Evolutionary conservation across 148 eudicot genomes (phyloP), one percentile per base, ranked within the genome.

Genomic region (Rhododendron kiyosumense): DNA sequence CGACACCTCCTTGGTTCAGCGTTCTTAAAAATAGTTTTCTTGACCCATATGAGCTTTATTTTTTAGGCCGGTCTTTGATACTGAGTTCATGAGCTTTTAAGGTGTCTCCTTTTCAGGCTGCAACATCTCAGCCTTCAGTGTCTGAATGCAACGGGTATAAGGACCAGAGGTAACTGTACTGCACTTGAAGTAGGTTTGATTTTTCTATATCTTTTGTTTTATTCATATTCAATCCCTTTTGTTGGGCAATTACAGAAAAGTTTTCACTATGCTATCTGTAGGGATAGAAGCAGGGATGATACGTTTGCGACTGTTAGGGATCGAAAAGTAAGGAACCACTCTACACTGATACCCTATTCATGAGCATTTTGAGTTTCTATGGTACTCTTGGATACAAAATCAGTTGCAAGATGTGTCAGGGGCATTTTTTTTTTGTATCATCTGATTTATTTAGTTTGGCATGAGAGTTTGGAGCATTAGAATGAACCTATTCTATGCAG

Each of bases 271-370:
- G 43, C 18, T 86, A 65, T 83, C 34, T 88, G 86, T 84, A 92
- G 96, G 85, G 91, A 86, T 43, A 91, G 90, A 84, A 87, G 79
- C 65, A 87, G 81, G 87, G 91, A 91, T 69, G 94, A 92, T 49
- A 77, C 34, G 28, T 85, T 89, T 49, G 85, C 81, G 36, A 86
- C 89, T 28, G 85, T 92, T 43, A 88, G 90, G 86, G 93, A 94
- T 85, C 91, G 96, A 83, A 91, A 94, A 91, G 96, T 94, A 87
- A 85, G 89, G 75, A 59, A 43, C n/a, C 43, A 59, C 14, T 75
- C 49, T 73, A 85, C 78, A 76, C 79, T 76, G n/a, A 38, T 51
- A 79, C 65, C 63, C 22, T 1, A 30, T 49, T 54, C 32, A 80
- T 57, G 57, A 30, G 38, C 15, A 17, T 17, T 79, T 46, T 45